A percentile compares a stretch with the other conserved stretches of the same genome.
Evolutionary conservation across 2,329 filamentous ascomycete species (phyloP).

Genomic region (Hortaea sp.): DNA sequence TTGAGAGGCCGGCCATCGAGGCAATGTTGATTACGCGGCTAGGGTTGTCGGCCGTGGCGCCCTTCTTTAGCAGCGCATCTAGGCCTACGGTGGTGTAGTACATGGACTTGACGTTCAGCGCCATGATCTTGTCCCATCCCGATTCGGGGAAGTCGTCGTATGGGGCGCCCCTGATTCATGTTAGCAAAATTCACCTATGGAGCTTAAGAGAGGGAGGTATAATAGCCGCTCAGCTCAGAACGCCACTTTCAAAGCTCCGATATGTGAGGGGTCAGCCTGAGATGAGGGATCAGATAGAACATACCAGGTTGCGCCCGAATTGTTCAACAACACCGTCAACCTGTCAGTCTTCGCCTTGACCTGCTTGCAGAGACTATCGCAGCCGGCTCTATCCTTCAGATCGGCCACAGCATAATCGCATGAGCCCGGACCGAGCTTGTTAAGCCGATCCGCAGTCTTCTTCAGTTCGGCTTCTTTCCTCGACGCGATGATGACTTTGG

Average conservation of each 20-base stretch:
- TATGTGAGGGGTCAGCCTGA: background rate
- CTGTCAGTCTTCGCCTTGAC: constrained; percentile 36
- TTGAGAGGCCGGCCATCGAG: constrained; percentile 35
- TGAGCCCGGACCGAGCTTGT: constrained; percentile 34
- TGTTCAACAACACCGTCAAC: constrained; percentile 38
- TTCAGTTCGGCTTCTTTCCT: constrained; percentile 37
- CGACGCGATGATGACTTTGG: constrained; percentile 32
- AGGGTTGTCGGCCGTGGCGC: constrained; percentile 31
- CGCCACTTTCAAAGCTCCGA: too few relatives aligned
- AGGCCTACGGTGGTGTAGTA: constrained; percentile 40
- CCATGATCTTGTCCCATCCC: constrained; percentile 45
- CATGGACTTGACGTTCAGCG: constrained; percentile 26
- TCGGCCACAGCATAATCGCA: constrained; percentile 39
- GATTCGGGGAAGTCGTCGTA: constrained; percentile 49
- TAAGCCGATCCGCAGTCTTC: constrained; percentile 31
- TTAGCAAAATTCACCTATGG: background rate
- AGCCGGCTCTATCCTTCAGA: constrained; percentile 35
- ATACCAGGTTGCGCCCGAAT: constrained; percentile 33
- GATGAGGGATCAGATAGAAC: background rate
- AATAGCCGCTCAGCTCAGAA: too few relatives aligned
- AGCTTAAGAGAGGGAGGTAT: too few relatives aligned
- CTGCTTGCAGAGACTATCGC: constrained; percentile 30
- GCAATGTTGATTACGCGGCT: constrained; percentile 38
- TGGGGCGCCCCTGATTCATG: constrained; percentile 35
- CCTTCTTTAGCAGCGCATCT: constrained; percentile 33